These are phyloP conservation scores for Hypoxylon perforatum DNA, from an alignment of 495 filamentous ascomycete genomes.

Conservation along the genomic window DNA sequence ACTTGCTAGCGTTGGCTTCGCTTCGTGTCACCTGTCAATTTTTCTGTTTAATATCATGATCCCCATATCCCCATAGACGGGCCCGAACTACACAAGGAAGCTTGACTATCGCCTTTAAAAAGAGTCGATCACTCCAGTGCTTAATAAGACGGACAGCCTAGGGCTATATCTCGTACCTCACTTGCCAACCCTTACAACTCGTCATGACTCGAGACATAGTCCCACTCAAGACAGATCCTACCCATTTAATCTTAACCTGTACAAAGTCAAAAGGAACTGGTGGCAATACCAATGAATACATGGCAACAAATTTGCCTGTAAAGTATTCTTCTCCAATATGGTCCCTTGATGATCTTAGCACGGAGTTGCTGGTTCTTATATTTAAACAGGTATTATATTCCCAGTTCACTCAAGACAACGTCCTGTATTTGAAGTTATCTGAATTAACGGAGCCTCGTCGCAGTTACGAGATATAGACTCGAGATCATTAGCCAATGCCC, in stretches of 20 bases:
- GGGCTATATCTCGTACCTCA: no score
- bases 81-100: background rate
- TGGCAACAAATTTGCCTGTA: conserved; percentile 16
- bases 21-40: conserved; percentile 14
- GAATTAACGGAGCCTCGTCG: conserved; percentile 10
- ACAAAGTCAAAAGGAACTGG: background rate
- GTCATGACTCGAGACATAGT: conserved; percentile 9
- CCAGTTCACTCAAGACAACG: no score
- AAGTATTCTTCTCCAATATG: background rate
- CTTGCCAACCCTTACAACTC: background rate
- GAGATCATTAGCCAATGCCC: conserved; percentile 27
- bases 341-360: conserved; percentile 40
- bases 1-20: background rate
- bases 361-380: conserved; percentile 42
- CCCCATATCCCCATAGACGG: background rate
- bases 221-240: background rate
- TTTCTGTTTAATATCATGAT: conserved; percentile 3
- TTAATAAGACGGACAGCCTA: background rate
- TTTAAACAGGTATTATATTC: conserved; percentile 38
- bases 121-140: background rate
- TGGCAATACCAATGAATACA: conserved; percentile 3
- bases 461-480: conserved; percentile 39
- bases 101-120: background rate
- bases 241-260: conserved; percentile 1
- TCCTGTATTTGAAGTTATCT: background rate